A percentile compares a stretch with the other conserved stretches of the same genome.
Evolutionary conservation across 208 protist genomes (phyloP).

Genomic region (Crithidia expoeki): DNA sequence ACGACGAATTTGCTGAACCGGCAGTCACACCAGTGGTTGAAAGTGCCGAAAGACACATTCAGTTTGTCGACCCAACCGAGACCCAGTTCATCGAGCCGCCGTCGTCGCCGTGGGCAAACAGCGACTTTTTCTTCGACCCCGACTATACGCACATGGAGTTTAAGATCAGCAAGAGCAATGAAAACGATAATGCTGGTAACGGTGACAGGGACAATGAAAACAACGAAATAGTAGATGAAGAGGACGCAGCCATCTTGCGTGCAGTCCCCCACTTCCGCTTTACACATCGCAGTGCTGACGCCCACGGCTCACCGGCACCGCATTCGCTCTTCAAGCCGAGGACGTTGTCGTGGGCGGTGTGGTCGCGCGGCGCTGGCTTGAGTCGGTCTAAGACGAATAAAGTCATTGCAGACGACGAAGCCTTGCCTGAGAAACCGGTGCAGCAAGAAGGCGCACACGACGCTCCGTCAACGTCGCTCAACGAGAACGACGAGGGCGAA

Average conservation of each 20-base stretch:
- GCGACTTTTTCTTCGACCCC: constrained; percentile 24
- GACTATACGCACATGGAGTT: constrained; percentile 35
- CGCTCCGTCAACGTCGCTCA: neutral
- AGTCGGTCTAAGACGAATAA: neutral
- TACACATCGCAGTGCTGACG: constrained; percentile 5
- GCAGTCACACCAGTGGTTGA: neutral
- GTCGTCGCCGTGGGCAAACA: constrained; percentile 22
- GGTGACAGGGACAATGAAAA: neutral
- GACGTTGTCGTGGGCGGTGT: constrained; percentile 11
- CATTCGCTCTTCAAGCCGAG: neutral
- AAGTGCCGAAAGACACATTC: constrained; percentile 4
- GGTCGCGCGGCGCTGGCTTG: constrained; percentile 8
- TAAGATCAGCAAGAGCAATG: neutral
- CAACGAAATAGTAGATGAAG: neutral
- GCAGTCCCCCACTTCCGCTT: constrained; percentile 29
- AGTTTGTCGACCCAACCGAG: constrained; percentile 3
- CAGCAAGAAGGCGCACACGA: neutral
- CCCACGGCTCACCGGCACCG: constrained; percentile 7
- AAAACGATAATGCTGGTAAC: neutral
- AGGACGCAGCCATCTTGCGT: constrained; percentile 21
- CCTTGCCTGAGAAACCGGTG: neutral
- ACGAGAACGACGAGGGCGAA: neutral
- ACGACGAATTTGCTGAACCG: constrained; percentile 13
- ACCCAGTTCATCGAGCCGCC: constrained; percentile 20
- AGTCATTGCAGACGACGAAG: neutral